Conservation (phyloP, 352 stramenopile genomes). For the Pythium apleroticum region DNA sequence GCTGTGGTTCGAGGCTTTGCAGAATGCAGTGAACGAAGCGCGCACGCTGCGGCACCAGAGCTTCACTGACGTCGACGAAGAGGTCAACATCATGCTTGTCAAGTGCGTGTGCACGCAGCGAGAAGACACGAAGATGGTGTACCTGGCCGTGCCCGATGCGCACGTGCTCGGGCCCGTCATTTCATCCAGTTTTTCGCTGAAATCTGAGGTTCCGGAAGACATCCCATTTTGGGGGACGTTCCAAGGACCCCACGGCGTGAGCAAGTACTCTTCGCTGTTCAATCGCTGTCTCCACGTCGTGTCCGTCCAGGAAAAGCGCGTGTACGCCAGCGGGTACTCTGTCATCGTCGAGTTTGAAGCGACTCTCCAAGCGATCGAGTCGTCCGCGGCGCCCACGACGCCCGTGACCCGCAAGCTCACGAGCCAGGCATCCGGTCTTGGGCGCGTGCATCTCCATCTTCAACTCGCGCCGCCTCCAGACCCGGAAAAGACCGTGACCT, state of each 20-base stretch:
- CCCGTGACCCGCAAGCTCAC: conserved; percentile 4
- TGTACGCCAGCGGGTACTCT: conserved; percentile 70
- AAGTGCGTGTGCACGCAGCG: conserved; percentile 63
- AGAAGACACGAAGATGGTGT: conserved; percentile 35
- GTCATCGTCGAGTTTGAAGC: conserved; percentile 80
- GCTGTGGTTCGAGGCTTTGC: conserved; percentile 63
- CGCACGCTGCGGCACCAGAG: conserved; percentile 45
- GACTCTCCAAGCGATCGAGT: conserved; percentile 51
- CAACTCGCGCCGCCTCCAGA: conserved; percentile 15
- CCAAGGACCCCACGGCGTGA: conserved; percentile 56
- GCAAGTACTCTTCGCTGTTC: conserved; percentile 73
- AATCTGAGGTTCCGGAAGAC: conserved; percentile 77
- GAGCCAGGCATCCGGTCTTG: neutral
- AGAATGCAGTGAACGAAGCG: conserved; percentile 43
- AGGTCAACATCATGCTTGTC: conserved; percentile 57
- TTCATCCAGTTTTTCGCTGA: conserved; percentile 65
- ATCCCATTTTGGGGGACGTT: conserved; percentile 82
- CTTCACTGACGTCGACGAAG: conserved; percentile 61
- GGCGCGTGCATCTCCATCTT: conserved; percentile 28
- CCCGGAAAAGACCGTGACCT: conserved; percentile 42
- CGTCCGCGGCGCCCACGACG: conserved; percentile 14
- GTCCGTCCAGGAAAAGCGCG: conserved; percentile 56
- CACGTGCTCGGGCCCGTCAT: conserved; percentile 58
- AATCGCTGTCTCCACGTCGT: conserved; percentile 59
- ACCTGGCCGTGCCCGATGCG: conserved; percentile 59